phyloP scores from a whole-genome alignment of 2,329 filamentous ascomycete species.

The Penicillium sp. region DNA sequence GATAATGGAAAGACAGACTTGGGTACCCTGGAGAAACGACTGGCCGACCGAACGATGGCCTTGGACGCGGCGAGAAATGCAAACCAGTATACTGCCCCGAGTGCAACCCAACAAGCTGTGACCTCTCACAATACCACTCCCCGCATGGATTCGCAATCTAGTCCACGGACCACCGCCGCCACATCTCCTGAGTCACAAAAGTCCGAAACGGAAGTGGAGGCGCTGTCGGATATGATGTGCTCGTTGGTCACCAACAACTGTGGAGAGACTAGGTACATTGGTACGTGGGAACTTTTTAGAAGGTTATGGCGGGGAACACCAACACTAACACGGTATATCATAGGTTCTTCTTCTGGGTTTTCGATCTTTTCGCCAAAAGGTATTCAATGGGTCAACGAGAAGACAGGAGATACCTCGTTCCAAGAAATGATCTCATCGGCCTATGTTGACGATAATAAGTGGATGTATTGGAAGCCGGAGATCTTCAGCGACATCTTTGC shows the following conservation, averaged over 20 bases:
- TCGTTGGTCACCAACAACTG: constrained; percentile 92
- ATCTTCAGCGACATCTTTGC: constrained; percentile 91
- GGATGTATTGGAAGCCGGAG: constrained; percentile 98
- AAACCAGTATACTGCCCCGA: constrained; percentile 28
- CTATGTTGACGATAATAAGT: constrained; percentile 91
- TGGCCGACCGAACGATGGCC: constrained; percentile 53
- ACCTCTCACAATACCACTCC: constrained; percentile 48
- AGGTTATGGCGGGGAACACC: background rate
- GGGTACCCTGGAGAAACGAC: constrained; percentile 78
- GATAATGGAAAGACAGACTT: constrained; percentile 84
- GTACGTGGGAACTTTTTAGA: constrained; percentile 48
- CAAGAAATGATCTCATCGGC: constrained; percentile 91
- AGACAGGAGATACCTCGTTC: constrained; percentile 94
- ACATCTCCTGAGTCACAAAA: constrained; percentile 56
- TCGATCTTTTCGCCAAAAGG: constrained; percentile 98
- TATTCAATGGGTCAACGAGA: constrained; percentile 97
- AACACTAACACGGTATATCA: background rate
- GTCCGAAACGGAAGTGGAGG: constrained; percentile 73
- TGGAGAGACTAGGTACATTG: constrained; percentile 94
- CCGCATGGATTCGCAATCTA: constrained; percentile 48
- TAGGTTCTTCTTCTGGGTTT: constrained; percentile 93
- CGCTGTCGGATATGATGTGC: constrained; percentile 97
- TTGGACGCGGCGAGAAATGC: constrained; percentile 39
- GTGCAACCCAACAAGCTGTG: constrained; percentile 32
- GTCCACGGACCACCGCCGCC: constrained; percentile 53